Evolutionary conservation across 2,329 filamentous ascomycete genomes (phyloP).

Genomic region (Sporothrix schenckii): DNA sequence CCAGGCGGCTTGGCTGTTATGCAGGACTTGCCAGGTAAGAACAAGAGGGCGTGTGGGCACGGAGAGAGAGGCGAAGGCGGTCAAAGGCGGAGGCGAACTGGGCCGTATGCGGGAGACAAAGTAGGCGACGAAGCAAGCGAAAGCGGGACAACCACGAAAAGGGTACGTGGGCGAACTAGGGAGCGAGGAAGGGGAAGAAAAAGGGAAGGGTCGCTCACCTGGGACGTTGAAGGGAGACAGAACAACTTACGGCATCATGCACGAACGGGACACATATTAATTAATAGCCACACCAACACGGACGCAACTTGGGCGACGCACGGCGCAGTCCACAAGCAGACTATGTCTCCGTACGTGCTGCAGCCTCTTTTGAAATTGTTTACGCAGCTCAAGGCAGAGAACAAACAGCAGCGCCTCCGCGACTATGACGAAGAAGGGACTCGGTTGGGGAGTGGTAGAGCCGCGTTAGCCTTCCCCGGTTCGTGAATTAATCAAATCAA

Average conservation of each 20-base stretch:
- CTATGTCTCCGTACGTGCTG: neutral
- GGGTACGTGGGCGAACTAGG: neutral
- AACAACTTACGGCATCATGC: constrained; percentile 11
- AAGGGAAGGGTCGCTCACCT: neutral
- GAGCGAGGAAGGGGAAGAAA: neutral
- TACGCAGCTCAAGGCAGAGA: no score
- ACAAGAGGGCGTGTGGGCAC: neutral
- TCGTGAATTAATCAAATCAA: neutral
- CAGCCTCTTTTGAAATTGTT: neutral
- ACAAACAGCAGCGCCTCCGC: no score
- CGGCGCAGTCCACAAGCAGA: constrained; percentile 6
- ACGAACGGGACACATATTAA: constrained; percentile 25
- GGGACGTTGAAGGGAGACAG: neutral
- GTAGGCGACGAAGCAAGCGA: constrained; percentile 16
- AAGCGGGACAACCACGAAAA: neutral
- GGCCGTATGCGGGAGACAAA: neutral
- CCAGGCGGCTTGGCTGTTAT: constrained; percentile 4
- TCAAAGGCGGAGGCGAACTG: neutral
- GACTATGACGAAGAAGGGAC: constrained; percentile 2
- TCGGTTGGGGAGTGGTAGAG: neutral
- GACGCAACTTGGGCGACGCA: no score
- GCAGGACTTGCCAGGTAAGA: neutral
- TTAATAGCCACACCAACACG: constrained; percentile 22
- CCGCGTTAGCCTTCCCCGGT: neutral
- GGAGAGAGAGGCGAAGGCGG: neutral